Evolutionary conservation across 148 eudicot species (phyloP).

Genomic region (Camellia japonica): DNA sequence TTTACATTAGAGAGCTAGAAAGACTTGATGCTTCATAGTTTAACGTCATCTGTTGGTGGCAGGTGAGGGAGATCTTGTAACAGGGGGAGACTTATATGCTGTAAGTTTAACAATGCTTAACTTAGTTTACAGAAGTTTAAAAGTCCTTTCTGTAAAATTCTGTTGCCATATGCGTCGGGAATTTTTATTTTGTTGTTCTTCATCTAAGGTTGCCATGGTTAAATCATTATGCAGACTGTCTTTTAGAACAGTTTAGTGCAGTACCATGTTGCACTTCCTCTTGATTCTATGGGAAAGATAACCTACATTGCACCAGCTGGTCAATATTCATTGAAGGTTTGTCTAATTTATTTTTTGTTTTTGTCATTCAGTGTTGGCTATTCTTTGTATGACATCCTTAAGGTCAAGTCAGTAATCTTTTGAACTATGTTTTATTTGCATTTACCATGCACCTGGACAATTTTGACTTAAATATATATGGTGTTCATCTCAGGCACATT

Average conservation of each 20-base stretch:
- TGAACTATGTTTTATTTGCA: not conserved
- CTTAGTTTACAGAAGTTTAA: conserved; percentile 7
- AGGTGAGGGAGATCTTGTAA: conserved; percentile 95
- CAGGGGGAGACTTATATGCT: conserved; percentile 98
- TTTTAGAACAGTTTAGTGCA: conserved; percentile 82
- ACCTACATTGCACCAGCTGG: conserved; percentile 93
- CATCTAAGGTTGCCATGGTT: conserved; percentile 14
- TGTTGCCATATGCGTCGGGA: not conserved
- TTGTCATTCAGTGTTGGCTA: not conserved
- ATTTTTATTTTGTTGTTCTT: conserved; percentile 14
- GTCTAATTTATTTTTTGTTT: not conserved
- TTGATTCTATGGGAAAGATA: conserved; percentile 96
- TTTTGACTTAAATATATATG: not conserved
- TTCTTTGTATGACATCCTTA: not conserved
- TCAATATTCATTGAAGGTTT: conserved; percentile 84
- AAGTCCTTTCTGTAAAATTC: not conserved
- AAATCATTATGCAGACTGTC: conserved; percentile 55
- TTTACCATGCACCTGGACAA: not conserved
- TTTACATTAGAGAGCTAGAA: not conserved
- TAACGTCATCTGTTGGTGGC: conserved; percentile 21
- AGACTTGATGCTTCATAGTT: conserved; percentile 1
- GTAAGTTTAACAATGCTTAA: conserved; percentile 50
- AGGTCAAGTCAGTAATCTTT: not conserved
- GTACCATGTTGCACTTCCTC: conserved; percentile 91
- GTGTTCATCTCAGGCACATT: not conserved